Base-by-base conservation (phyloP, 805 yeast species). In the Metschnikowia matae region DNA sequence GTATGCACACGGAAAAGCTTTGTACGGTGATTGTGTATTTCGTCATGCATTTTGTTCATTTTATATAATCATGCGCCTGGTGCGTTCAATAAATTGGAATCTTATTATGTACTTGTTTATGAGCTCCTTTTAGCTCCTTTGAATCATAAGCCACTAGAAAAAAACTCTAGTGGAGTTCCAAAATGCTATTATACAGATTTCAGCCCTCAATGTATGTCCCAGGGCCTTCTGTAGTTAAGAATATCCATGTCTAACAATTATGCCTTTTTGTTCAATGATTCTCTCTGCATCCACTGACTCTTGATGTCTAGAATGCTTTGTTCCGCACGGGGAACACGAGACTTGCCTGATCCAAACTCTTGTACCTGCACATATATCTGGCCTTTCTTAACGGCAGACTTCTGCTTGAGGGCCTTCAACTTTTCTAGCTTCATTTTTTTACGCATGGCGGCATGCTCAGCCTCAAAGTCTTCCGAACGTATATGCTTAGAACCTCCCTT, bases 221-320 rank as follows among this genome's bases (percentile, higher is more conserved):
- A 37, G 40, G 32, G 14, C 41, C 14, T 5, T 23, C 23, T 21
- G n/a, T 26, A 37, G 14, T 6, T 6, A 13, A 37, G 20, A 20
- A n/a, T 18, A 39, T 14, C 14, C 26, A 14, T 20, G 20, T 42
- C 38, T 10, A 23, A 29, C 45, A 34, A 10, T 33, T 14, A 17
- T 17, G 47, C 72, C 52, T 66, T 72, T 48, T 61, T 69, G 41
- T 66, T 62, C 42, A 72, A 59, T 8, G 77, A 63, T 46, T 65
- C 69, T 53, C 78, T 65, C 54, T 67, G 68, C 49, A 73, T 62
- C 78, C 78, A 73, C 51, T 66, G 64, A 45, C 62, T 67, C 57
- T 66, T 67, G 29, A 65, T 57, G 43, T 61, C 63, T 10, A 70
- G 50, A 4, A 72, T 61, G 40, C 60, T 62, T 33, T 59, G 53